Evolutionary conservation across 1,284 basidiomycete genomes (phyloP).

Genomic region (Neonothopanus nambi): DNA sequence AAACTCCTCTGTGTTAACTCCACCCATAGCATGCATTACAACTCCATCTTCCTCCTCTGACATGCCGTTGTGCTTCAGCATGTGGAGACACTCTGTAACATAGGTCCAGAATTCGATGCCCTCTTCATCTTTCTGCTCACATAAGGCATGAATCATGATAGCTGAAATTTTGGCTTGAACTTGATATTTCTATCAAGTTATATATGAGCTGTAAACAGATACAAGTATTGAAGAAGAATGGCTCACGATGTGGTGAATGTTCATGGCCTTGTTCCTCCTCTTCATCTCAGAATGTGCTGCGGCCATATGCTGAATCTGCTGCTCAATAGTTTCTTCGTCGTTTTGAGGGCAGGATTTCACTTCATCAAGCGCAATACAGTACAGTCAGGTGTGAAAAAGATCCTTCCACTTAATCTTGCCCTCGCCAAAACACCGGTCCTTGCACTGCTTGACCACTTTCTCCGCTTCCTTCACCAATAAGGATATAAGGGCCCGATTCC

Average conservation of each 20-base stretch:
- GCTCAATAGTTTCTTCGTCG: not conserved
- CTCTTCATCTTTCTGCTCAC: not conserved
- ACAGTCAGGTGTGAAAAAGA: not conserved
- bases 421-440: too few relatives aligned
- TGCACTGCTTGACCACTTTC: too few relatives aligned
- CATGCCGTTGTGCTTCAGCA: not conserved
- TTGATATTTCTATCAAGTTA: not conserved
- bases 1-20: not conserved
- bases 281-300: too few relatives aligned
- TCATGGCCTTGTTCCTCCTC: too few relatives aligned
- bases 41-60: constrained; percentile 1
- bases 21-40: not conserved
- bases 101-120: not conserved
- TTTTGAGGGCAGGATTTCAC: not conserved
- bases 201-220: not conserved
- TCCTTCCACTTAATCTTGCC: not conserved
- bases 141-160: not conserved
- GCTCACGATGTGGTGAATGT: too few relatives aligned
- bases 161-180: not conserved
- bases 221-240: too few relatives aligned
- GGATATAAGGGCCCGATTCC: too few relatives aligned
- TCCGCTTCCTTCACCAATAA: too few relatives aligned
- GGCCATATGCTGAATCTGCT: too few relatives aligned
- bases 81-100: not conserved
- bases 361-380: not conserved